These are phyloP conservation scores for Clavariopsis aquatica DNA, from an alignment of 495 filamentous ascomycete genomes.

Conservation along the genomic window DNA sequence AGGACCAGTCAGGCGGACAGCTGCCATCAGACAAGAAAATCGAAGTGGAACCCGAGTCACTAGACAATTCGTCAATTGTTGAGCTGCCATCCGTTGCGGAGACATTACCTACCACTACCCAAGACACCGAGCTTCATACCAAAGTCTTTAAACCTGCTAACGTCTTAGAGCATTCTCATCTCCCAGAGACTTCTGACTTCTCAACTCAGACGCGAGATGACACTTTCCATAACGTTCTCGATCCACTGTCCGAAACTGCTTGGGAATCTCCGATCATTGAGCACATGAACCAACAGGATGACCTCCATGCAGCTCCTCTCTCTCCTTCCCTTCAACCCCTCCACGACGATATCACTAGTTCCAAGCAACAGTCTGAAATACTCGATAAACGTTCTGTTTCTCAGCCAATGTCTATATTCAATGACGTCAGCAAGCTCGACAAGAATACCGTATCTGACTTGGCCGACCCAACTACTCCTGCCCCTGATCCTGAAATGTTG, in stretches of 20 bases:
- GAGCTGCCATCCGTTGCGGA: neutral
- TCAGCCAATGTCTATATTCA: conserved; percentile 21
- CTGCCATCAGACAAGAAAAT: neutral
- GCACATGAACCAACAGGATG: neutral
- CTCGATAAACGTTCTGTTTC: conserved; percentile 12
- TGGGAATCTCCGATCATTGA: neutral
- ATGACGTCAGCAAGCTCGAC: conserved; percentile 22
- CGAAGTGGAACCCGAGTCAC: neutral
- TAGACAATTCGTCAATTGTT: neutral
- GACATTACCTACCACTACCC: neutral
- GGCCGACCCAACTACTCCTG: conserved; percentile 26
- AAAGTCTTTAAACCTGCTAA: neutral
- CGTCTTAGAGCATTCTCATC: neutral
- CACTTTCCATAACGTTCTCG: conserved; percentile 6
- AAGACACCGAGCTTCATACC: neutral
- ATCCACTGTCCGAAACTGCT: neutral
- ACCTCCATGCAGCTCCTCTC: neutral
- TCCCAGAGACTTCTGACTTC: neutral
- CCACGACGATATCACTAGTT: conserved; percentile 22
- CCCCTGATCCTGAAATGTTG: conserved; percentile 3
- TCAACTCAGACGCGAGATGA: neutral
- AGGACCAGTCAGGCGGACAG: neutral
- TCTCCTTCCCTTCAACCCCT: conserved; percentile 21
- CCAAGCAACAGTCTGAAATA: conserved; percentile 23
- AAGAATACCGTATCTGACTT: conserved; percentile 20